These are phyloP conservation scores for Fomitiporia mediterranea DNA, from an alignment of 1,284 basidiomycete species.

Conservation along the genomic window DNA sequence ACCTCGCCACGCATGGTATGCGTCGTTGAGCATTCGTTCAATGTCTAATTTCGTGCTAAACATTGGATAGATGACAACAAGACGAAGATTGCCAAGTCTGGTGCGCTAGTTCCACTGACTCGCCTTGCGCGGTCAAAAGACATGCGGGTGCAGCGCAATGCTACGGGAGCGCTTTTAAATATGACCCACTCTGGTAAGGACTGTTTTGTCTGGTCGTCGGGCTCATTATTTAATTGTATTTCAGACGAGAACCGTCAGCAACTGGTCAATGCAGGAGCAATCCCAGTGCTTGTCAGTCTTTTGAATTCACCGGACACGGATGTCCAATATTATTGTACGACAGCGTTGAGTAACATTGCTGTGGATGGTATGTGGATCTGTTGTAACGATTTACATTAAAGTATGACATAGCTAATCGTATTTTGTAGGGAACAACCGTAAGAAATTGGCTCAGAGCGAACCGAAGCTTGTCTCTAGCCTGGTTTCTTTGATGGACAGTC, in stretches of 20 bases:
- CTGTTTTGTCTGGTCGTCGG: too few relatives aligned
- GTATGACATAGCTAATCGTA: neutral
- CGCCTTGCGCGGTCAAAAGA: constrained; percentile 97
- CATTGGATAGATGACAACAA: constrained; percentile 87
- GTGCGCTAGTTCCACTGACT: constrained; percentile 94
- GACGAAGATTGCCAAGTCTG: constrained; percentile 99
- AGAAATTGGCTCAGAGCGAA: constrained; percentile 93
- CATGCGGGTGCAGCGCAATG: constrained; percentile 98
- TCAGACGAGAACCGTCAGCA: constrained; percentile 98
- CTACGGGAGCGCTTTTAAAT: constrained; percentile 95
- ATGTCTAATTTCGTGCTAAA: neutral
- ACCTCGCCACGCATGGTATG: constrained; percentile 95
- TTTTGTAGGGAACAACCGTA: constrained; percentile 75
- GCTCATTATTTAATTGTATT: too few relatives aligned
- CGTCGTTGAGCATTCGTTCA: constrained; percentile 18
- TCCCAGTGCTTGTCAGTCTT: constrained; percentile 93
- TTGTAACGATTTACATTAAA: neutral
- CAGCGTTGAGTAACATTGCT: constrained; percentile 97
- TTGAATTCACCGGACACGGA: constrained; percentile 98
- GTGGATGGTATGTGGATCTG: constrained; percentile 67
- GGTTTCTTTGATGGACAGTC: constrained; percentile 95
- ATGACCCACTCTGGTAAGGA: constrained; percentile 95
- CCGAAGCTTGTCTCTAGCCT: constrained; percentile 94
- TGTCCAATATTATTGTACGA: constrained; percentile 99
- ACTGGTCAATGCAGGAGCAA: constrained; percentile 97